phyloP scores from a whole-genome alignment of 2,329 filamentous ascomycete genomes.

The Chaetoscypha palmicola region DNA sequence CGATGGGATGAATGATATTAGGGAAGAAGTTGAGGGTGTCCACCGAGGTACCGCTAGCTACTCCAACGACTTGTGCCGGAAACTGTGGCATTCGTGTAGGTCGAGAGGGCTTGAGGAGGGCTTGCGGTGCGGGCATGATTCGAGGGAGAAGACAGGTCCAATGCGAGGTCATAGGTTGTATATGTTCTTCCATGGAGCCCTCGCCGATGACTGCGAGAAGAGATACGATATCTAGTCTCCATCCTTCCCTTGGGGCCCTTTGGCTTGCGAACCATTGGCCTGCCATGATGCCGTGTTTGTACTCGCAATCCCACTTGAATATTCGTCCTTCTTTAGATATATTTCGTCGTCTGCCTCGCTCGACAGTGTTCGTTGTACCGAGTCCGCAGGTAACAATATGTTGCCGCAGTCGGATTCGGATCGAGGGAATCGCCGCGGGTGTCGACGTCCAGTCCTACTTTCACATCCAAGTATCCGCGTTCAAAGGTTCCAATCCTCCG shows the following conservation, averaged over 20 bases:
- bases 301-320: too few species aligned
- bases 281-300: conserved; percentile 6
- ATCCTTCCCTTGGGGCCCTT: conserved; percentile 35
- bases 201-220: conserved; percentile 58
- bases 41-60: conserved; percentile 48
- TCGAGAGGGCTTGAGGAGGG: conserved; percentile 49
- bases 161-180: conserved; percentile 52
- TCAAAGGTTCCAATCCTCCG: too few species aligned
- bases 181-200: conserved; percentile 49
- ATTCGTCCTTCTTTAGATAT: too few species aligned
- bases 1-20: conserved; percentile 51
- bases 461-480: too few species aligned
- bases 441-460: too few species aligned
- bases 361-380: too few species aligned
- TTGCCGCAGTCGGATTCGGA: too few species aligned
- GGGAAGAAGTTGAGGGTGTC: conserved; percentile 55
- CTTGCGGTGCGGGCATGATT: conserved; percentile 55
- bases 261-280: conserved; percentile 38
- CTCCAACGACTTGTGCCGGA: conserved; percentile 49
- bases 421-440: too few species aligned
- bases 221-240: conserved; percentile 55
- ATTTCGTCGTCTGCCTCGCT: too few species aligned
- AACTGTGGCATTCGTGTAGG: conserved; percentile 49
- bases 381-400: too few species aligned
- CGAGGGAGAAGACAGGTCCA: conserved; percentile 51